phyloP scores from a whole-genome alignment of 1,284 basidiomycete genomes.

The Lentinula novae-zelandiae region DNA sequence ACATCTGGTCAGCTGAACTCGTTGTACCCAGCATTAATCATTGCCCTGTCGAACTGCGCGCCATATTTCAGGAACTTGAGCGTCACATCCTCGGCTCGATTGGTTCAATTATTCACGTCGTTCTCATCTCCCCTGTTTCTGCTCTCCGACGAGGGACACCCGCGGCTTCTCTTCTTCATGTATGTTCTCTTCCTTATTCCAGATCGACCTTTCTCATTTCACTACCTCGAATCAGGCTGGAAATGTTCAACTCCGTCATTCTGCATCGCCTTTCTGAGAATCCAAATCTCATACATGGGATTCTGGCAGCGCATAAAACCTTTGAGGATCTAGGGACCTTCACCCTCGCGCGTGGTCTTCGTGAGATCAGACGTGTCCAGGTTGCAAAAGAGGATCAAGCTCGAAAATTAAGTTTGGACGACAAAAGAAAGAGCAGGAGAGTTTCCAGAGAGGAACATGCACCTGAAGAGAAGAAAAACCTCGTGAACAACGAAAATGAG shows the following conservation, averaged over 20 bases:
- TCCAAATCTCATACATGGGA: constrained; percentile 83
- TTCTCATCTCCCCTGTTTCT: constrained; percentile 89
- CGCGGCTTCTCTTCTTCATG: constrained; percentile 88
- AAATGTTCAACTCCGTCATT: constrained; percentile 86
- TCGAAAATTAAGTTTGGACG: constrained; percentile 29
- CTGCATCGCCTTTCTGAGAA: constrained; percentile 72
- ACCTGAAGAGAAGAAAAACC: constrained; percentile 58
- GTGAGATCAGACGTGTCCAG: constrained; percentile 78
- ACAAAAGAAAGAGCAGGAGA: constrained; percentile 33
- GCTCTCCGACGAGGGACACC: constrained; percentile 91
- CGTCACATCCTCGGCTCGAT: constrained; percentile 75
- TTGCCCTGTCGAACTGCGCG: constrained; percentile 84
- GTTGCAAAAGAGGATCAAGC: constrained; percentile 66
- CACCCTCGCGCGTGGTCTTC: constrained; percentile 76
- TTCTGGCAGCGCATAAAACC: constrained; percentile 76
- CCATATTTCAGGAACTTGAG: constrained; percentile 83
- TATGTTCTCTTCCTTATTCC: constrained; percentile 25
- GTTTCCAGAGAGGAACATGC: constrained; percentile 30
- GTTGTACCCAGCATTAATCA: constrained; percentile 89
- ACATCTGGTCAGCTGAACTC: constrained; percentile 80
- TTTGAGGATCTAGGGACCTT: constrained; percentile 91
- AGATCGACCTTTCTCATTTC: constrained; percentile 1
- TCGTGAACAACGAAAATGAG: constrained; percentile 47
- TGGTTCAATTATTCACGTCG: constrained; percentile 85
- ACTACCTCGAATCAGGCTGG: constrained; percentile 54